Conservation (phyloP, 2,329 filamentous ascomycete genomes). For the Sphaceloma murrayae region DNA sequence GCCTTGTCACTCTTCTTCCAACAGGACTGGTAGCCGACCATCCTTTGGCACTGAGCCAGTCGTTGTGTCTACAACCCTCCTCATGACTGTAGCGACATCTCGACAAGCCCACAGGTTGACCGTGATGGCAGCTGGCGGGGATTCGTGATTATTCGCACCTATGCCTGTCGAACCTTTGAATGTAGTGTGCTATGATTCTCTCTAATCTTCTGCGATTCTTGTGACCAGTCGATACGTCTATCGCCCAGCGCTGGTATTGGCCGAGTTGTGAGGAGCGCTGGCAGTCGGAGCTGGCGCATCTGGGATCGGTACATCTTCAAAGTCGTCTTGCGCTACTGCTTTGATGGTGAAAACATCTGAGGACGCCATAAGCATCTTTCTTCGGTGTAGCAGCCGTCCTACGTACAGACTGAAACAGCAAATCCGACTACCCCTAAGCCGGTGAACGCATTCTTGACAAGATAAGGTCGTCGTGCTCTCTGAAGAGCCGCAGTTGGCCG, state of each 20-base stretch:
- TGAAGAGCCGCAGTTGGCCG: conserved; percentile 81
- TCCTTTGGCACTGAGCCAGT: no score
- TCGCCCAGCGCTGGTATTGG: conserved; percentile 10
- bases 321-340: conserved; percentile 91
- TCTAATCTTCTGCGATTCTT: no score
- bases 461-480: conserved; percentile 81
- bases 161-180: no score
- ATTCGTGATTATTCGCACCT: no score
- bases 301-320: conserved; percentile 88
- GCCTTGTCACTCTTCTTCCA: no score
- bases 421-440: conserved; percentile 67
- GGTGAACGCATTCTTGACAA: conserved; percentile 78
- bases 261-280: conserved; percentile 25
- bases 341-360: conserved; percentile 63
- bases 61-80: no score
- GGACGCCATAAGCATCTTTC: background rate
- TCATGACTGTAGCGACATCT: no score
- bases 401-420: conserved; percentile 79
- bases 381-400: background rate
- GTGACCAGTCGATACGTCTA: background rate
- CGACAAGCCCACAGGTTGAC: background rate
- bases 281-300: conserved; percentile 52
- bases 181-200: no score
- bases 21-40: no score
- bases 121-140: background rate